Evolutionary conservation across 306 rosid species (phyloP), one percentile per base, ranked within the genome.

Genomic region (Spatholobus suberectus): DNA sequence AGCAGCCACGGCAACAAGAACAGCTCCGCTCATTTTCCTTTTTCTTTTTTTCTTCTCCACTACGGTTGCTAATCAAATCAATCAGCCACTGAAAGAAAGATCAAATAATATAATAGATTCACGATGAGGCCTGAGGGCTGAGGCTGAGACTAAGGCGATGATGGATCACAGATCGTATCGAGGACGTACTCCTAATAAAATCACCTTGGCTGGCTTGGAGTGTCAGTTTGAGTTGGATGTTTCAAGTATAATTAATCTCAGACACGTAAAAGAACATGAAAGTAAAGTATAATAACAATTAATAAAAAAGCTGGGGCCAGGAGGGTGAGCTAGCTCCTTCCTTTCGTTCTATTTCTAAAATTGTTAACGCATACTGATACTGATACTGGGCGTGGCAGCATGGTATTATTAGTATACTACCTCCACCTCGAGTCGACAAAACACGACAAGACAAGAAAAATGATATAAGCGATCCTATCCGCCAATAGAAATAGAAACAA

Each of bases 1-100:
- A 80, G 98, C 97, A 65, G 92, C 97, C 59, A 94, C 74, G 41
- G 98, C 98, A 23, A 94, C 97, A 37, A 94, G 87, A 61, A 92
- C 92, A 41, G 97, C 94, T 57, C 97, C 97, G 49, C 95, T 90
- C 98, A 94, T 93, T 18, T 85, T 76, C 74, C 13, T 46, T 46
- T 35, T 18, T n/a, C n/a, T n/a, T n/a, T n/a, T n/a, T n/a, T n/a
- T n/a, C n/a, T n/a, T n/a, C n/a, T n/a, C n/a, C n/a, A n/a, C n/a
- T n/a, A n/a, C n/a, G n/a, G n/a, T n/a, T n/a, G n/a, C n/a, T n/a
- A n/a, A n/a, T n/a, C n/a, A n/a, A n/a, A n/a, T n/a, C n/a, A n/a
- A n/a, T n/a, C n/a, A n/a, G n/a, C n/a, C n/a, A n/a, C n/a, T n/a
- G n/a, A n/a, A n/a, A n/a, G n/a, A n/a, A n/a, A 73, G 21, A 73